Conservation (phyloP, 2,329 filamentous ascomycete species). For the Taxawa tesnikishii region DNA sequence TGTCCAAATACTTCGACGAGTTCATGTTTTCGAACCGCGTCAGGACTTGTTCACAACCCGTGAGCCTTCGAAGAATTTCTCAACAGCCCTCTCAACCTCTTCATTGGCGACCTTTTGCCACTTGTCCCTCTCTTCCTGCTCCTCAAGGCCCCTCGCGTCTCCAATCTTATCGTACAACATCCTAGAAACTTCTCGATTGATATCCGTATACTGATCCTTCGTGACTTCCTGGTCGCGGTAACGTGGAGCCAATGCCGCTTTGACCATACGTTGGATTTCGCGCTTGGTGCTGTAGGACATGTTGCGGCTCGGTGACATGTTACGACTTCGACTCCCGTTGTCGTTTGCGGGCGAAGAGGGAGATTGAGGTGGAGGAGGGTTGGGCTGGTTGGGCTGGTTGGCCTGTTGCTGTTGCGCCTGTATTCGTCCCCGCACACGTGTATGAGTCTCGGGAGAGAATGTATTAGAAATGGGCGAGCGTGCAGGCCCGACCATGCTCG, state of each 20-base stretch:
- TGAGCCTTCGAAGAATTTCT: too few species aligned
- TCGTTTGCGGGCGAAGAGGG: conserved; percentile 40
- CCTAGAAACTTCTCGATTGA: conserved; percentile 81
- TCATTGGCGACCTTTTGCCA: conserved; percentile 67
- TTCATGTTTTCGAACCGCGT: too few species aligned
- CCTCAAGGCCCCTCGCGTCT: conserved; percentile 39
- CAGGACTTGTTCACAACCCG: too few species aligned
- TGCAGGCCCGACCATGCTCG: conserved; percentile 58
- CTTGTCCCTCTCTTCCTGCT: conserved; percentile 51
- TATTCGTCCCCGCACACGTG: conserved; percentile 7
- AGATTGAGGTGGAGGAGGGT: conserved; percentile 29
- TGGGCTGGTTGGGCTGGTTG: too few species aligned
- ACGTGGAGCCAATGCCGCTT: conserved; percentile 65
- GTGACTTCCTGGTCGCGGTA: conserved; percentile 71
- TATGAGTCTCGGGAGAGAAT: conserved; percentile 9
- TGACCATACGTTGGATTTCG: conserved; percentile 80
- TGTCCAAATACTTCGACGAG: too few species aligned
- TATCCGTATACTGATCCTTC: conserved; percentile 81
- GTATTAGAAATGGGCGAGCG: conserved; percentile 44
- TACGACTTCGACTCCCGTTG: too few species aligned
- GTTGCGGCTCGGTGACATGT: conserved; percentile 23
- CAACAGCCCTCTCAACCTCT: conserved; percentile 69
- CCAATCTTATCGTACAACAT: conserved; percentile 65
- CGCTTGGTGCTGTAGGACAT: conserved; percentile 77
- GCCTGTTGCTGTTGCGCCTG: background rate